A percentile compares a stretch with the other conserved stretches of the same genome.
Evolutionary conservation across 2,329 filamentous ascomycete species (phyloP).

Genomic region (Microdochium bolleyi): DNA sequence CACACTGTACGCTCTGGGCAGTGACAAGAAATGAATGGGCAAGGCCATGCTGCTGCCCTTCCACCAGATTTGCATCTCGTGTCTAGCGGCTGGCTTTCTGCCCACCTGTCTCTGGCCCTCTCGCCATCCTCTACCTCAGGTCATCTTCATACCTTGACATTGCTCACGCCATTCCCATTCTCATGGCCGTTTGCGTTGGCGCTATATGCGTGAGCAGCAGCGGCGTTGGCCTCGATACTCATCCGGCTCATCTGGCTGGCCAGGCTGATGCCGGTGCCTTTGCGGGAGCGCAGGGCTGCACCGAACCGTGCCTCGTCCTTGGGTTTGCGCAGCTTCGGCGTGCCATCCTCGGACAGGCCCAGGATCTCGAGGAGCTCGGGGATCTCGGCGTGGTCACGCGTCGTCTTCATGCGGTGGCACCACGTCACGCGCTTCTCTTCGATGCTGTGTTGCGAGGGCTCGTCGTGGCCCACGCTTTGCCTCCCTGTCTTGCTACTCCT

Average conservation of each 20-base stretch:
- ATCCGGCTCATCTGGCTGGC: conserved; percentile 38
- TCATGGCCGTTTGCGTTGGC: background rate
- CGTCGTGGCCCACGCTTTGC: conserved; percentile 8
- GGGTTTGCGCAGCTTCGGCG: conserved; percentile 14
- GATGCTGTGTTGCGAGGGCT: conserved; percentile 17
- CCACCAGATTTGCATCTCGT: too few relatives aligned
- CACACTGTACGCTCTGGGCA: too few relatives aligned
- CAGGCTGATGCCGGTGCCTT: conserved; percentile 46
- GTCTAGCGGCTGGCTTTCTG: too few relatives aligned
- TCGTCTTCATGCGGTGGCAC: conserved; percentile 77
- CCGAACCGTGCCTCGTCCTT: conserved; percentile 35
- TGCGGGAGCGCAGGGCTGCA: conserved; percentile 37
- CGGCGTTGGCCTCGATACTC: conserved; percentile 15
- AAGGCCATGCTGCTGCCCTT: too few relatives aligned
- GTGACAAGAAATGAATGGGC: too few relatives aligned
- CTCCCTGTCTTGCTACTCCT: background rate
- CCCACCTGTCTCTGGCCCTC: too few relatives aligned
- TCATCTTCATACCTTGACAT: background rate
- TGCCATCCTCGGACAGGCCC: conserved; percentile 39
- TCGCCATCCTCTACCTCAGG: too few relatives aligned
- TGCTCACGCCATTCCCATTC: background rate
- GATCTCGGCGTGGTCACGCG: conserved; percentile 69
- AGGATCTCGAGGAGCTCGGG: conserved; percentile 56
- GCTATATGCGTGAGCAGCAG: background rate
- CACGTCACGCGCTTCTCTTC: conserved; percentile 60